Evolutionary conservation across 2,329 filamentous ascomycete species (phyloP).

Genomic region (Monilinia fructigena): DNA sequence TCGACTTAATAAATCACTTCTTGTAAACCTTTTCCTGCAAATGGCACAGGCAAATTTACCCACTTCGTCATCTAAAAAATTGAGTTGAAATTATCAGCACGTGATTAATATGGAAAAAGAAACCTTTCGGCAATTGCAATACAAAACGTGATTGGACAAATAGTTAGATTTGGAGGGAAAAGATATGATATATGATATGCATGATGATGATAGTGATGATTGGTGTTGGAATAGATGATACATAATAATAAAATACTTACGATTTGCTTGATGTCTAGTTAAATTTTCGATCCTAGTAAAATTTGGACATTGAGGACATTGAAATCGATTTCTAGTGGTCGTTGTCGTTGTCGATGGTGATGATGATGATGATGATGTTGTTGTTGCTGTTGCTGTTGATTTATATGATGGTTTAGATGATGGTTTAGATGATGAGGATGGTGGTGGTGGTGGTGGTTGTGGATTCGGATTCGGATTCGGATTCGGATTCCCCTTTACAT

Average conservation of each 20-base stretch:
- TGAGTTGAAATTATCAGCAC: slow-evolving; percentile 9
- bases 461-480: not conserved
- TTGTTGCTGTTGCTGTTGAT: slow-evolving; percentile 7
- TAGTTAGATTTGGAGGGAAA: too few relatives aligned
- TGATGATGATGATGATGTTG: too few relatives aligned
- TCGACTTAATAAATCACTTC: slow-evolving; percentile 38
- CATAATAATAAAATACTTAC: slow-evolving; percentile 29
- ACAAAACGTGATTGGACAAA: not conserved
- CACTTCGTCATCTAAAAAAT: slow-evolving; percentile 34
- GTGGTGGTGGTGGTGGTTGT: not conserved
- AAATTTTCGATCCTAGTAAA: slow-evolving; percentile 39
- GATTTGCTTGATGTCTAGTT: slow-evolving; percentile 38
- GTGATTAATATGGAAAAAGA: not conserved
- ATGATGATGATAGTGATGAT: too few relatives aligned
- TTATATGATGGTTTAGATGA: not conserved
- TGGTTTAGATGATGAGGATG: not conserved
- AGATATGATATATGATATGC: too few relatives aligned
- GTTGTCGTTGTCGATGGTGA: not conserved
- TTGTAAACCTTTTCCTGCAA: slow-evolving; percentile 37
- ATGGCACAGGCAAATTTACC: slow-evolving; percentile 36
- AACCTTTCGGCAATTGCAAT: not conserved
- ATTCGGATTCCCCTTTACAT: not conserved
- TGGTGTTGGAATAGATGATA: too few relatives aligned
- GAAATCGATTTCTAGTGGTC: slow-evolving; percentile 29
- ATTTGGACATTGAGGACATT: slow-evolving; percentile 37